Base-by-base conservation (phyloP, 75 land plant species). In the Selaginella tamariscina region DNA sequence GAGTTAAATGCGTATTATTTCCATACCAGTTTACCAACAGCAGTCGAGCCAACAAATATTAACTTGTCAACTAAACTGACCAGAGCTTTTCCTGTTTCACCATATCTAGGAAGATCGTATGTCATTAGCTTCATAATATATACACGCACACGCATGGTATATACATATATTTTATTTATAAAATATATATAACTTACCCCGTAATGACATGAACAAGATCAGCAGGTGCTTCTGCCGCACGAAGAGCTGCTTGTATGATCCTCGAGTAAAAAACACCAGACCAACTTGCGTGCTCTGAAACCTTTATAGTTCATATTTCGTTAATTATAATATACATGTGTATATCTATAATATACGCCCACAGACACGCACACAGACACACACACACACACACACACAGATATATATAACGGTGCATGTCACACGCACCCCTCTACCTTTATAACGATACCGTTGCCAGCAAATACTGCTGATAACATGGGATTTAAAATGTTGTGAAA, bases 221-320 rank as follows among this genome's bases (percentile, higher is more conserved):
- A 57, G 82, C 80, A 54, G 96, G 92, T 68, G 91, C 91, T 54
- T 84, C 96, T 20, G 81, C 88, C 44, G 92, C 96, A 62, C 73
- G 80, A 26, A 90, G 84, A 60, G 92, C 96, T 22, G 92, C 70
- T 74, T 87, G 88, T 60, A 89, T 84, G 0, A 89, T 89, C 22
- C 84, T 74, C 2, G 72, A 54, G 71, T 89, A 89, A 71, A 85
- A 87, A 67, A 81, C 79, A 24, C 88, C 91, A 44, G 96, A 90
- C 96, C 96, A 90, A 60, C 86, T 90, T 70, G 96, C 96, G 80
- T 87, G 84, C 78, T 90, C 96, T 65, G 96, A 90, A 54, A 90
- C 96, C 96, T 90, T 66, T 31, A n/a, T 2, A 59, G 8, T 5
- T 59, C 21, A 23, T 8, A 59, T n/a, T n/a, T n/a, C n/a, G 11